phyloP scores from a whole-genome alignment of 208 protist genomes.

The Chromosphaera perkinsii region DNA sequence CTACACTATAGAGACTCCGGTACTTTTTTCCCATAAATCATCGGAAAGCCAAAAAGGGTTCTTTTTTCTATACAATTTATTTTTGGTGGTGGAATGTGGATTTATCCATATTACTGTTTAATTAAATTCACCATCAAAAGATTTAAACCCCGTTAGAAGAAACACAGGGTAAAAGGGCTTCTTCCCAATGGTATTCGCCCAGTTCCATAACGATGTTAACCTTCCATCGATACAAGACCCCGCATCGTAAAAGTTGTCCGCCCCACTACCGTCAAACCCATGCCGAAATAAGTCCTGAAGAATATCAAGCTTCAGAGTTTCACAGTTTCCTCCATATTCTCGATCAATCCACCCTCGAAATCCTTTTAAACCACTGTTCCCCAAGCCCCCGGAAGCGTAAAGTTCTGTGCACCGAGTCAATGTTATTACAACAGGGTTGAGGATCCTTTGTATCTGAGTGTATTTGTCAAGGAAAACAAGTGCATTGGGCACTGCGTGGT shows the following conservation, averaged over 20 bases:
- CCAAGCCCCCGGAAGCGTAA: too few relatives aligned
- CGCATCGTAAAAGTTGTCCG: slow-evolving; percentile 91
- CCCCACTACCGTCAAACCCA: slow-evolving; percentile 87
- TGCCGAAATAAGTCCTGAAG: slow-evolving; percentile 88
- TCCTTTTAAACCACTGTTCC: too few relatives aligned
- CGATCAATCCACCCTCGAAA: slow-evolving; percentile 66
- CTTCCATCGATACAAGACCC: slow-evolving; percentile 93
- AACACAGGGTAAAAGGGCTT: slow-evolving; percentile 92
- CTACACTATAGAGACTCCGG: too few relatives aligned
- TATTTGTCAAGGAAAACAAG: slow-evolving; percentile 97
- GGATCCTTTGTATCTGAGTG: slow-evolving; percentile 78
- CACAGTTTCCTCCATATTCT: slow-evolving; percentile 69
- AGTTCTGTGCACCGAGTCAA: too few relatives aligned
- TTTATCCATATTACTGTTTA: neutral
- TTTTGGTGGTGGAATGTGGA: neutral
- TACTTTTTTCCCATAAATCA: too few relatives aligned
- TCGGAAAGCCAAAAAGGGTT: too few relatives aligned
- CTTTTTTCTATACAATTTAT: too few relatives aligned
- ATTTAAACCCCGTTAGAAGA: slow-evolving; percentile 82
- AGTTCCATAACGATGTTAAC: slow-evolving; percentile 94
- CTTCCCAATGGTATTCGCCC: slow-evolving; percentile 85
- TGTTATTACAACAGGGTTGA: slow-evolving; percentile 79
- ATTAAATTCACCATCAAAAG: slow-evolving; percentile 90
- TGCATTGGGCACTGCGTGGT: slow-evolving; percentile 91
- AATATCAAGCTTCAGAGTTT: slow-evolving; percentile 68